phyloP scores from a whole-genome alignment of 2,329 filamentous ascomycete species.

The Fusarium continuum region DNA sequence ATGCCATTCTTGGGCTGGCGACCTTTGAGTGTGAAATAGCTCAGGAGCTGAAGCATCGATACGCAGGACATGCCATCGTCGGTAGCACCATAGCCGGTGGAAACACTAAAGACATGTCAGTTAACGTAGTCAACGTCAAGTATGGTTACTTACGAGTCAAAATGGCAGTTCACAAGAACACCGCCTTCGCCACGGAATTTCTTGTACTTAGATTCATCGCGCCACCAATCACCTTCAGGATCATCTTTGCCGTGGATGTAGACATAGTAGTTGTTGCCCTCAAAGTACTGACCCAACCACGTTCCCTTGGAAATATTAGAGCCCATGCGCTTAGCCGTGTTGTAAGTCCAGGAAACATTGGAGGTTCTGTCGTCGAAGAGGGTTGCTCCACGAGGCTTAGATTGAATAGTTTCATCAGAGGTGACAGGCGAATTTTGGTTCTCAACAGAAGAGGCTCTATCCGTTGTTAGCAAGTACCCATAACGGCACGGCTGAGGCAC shows the following conservation, averaged over 20 bases:
- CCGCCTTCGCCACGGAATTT: slow-evolving; percentile 71
- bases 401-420: background rate
- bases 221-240: slow-evolving; percentile 78
- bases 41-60: slow-evolving; percentile 84
- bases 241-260: slow-evolving; percentile 88
- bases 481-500: background rate
- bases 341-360: slow-evolving; percentile 74
- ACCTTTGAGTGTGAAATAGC: slow-evolving; percentile 79
- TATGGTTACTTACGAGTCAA: slow-evolving; percentile 69
- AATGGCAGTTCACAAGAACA: slow-evolving; percentile 93
- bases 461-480: background rate
- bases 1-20: slow-evolving; percentile 82
- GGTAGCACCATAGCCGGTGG: slow-evolving; percentile 90
- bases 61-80: slow-evolving; percentile 93
- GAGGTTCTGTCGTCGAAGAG: slow-evolving; percentile 82
- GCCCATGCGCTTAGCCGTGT: slow-evolving; percentile 24
- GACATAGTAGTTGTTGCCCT: slow-evolving; percentile 90
- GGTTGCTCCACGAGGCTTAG: slow-evolving; percentile 55
- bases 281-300: slow-evolving; percentile 76
- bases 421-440: background rate
- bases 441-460: slow-evolving; percentile 7
- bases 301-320: slow-evolving; percentile 36
- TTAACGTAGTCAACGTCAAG: background rate
- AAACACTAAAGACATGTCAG: slow-evolving; percentile 67
- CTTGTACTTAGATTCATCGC: slow-evolving; percentile 51